Evolutionary conservation across 2,329 filamentous ascomycete genomes (phyloP).

Genomic region (Fusarium cicatricum): DNA sequence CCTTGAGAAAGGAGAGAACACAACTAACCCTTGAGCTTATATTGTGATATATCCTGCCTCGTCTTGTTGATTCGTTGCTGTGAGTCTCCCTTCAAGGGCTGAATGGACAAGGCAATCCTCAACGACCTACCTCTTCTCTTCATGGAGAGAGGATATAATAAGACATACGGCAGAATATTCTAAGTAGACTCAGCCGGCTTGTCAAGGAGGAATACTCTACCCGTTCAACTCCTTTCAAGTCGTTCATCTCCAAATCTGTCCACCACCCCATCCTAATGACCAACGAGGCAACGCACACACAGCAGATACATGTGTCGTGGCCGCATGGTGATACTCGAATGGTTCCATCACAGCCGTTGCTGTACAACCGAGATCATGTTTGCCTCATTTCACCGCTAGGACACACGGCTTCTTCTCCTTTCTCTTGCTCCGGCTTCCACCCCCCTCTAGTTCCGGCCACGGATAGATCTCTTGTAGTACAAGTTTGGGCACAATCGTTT

Average conservation of each 20-base stretch:
- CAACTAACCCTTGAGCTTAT: no score
- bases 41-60: no score
- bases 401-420: conserved; percentile 14
- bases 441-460: conserved; percentile 22
- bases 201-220: no score
- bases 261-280: neutral
- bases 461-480: conserved; percentile 29
- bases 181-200: no score
- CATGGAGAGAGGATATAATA: no score
- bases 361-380: conserved; percentile 38
- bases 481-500: conserved; percentile 29
- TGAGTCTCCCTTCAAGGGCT: no score
- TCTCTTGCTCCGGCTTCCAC: conserved; percentile 28
- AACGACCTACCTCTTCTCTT: no score
- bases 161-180: no score
- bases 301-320: conserved; percentile 21
- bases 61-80: no score
- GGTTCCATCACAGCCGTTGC: conserved; percentile 37
- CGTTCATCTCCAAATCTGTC: neutral
- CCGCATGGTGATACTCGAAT: conserved; percentile 31
- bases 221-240: no score
- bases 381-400: conserved; percentile 38
- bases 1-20: no score
- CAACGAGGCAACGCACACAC: conserved; percentile 11
- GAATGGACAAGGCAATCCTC: no score